A percentile compares a stretch with the other conserved stretches of the same genome.
These are phyloP conservation scores for Calonectria ilicicola DNA, from an alignment of 2,329 filamentous ascomycete species.

Conservation along the genomic window DNA sequence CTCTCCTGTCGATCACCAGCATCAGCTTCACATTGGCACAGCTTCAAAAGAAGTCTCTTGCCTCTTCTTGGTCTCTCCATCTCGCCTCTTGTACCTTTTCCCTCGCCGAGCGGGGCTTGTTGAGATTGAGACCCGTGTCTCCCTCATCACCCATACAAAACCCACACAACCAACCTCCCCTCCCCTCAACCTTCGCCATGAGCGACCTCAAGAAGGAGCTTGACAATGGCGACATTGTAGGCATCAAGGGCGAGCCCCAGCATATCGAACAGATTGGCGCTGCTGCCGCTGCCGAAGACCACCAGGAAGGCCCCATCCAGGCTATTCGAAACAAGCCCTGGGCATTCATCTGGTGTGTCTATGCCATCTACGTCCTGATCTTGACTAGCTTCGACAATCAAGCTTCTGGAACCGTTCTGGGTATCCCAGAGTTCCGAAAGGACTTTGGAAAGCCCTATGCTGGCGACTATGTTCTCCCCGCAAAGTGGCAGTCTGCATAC, in stretches of 20 bases:
- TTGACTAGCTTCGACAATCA: constrained; percentile 36
- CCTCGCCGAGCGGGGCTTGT: not conserved
- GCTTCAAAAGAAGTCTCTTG: not conserved
- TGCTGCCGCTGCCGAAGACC: constrained; percentile 29
- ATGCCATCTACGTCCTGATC: constrained; percentile 33
- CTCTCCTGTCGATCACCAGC: constrained; percentile 2
- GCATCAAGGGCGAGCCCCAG: constrained; percentile 27
- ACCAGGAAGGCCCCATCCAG: constrained; percentile 23
- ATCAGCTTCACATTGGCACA: not conserved
- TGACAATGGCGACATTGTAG: constrained; percentile 17
- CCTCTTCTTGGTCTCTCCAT: not conserved
- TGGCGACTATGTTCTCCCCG: constrained; percentile 29
- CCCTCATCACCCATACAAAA: not conserved
- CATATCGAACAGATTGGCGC: constrained; percentile 31
- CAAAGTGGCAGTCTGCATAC: constrained; percentile 34
- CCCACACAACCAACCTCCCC: not conserved
- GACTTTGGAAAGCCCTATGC: constrained; percentile 29
- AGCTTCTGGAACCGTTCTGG: constrained; percentile 26
- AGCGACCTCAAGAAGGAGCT: constrained; percentile 20
- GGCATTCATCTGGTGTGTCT: constrained; percentile 32
- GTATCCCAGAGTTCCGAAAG: constrained; percentile 35
- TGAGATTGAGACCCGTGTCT: not conserved
- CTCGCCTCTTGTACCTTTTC: not conserved
- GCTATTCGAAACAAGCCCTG: constrained; percentile 28
- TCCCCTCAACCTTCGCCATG: constrained; percentile 7